Evolutionary conservation across 176 grass and related monocot species (phyloP).

Genomic region (Avena insularis): DNA sequence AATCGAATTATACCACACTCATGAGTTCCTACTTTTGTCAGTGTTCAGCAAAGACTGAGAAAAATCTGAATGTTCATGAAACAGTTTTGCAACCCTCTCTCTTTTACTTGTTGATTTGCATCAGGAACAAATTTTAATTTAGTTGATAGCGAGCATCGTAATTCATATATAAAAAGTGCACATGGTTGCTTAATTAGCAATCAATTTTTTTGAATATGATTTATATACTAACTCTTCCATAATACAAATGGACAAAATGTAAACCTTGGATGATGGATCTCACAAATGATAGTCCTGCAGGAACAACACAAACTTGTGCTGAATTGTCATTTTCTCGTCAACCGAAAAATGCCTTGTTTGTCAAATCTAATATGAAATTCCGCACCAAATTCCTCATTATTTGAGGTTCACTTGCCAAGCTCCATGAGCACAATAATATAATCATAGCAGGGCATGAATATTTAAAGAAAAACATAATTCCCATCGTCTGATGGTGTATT

Average conservation of each 20-base stretch:
- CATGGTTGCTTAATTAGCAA: constrained; percentile 6
- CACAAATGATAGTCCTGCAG: background rate
- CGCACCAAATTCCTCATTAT: too few species aligned
- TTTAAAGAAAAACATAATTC: constrained; percentile 1
- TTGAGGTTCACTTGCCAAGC: too few species aligned
- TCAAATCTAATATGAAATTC: background rate
- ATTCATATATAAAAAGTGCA: constrained; percentile 11
- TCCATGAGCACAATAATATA: constrained; percentile 16
- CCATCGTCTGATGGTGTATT: constrained; percentile 13
- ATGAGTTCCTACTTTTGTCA: background rate
- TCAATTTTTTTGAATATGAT: background rate
- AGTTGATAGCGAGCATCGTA: background rate
- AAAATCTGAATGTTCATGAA: background rate
- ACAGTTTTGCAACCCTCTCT: background rate
- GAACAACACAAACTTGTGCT: background rate
- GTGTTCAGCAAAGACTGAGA: background rate
- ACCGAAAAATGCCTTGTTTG: background rate
- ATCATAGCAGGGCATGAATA: background rate
- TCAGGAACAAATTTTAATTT: background rate
- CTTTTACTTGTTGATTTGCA: background rate
- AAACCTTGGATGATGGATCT: background rate
- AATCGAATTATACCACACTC: background rate
- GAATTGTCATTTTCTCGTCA: background rate
- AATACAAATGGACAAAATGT: background rate
- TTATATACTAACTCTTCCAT: background rate